phyloP scores from a whole-genome alignment of 305 asterid genomes.

The Andrographis paniculata region DNA sequence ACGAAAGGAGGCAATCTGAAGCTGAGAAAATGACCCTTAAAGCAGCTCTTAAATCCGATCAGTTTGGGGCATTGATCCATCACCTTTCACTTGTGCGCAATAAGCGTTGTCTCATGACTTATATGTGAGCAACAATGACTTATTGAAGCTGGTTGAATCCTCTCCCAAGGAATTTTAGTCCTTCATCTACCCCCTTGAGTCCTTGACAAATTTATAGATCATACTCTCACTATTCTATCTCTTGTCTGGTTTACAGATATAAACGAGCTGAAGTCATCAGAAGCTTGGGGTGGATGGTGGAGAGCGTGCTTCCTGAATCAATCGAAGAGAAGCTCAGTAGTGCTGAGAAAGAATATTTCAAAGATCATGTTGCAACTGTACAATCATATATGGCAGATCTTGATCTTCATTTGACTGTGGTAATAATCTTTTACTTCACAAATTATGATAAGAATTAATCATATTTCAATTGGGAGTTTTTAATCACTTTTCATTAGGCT shows the following conservation, averaged over 20 bases:
- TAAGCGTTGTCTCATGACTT: slow-evolving; percentile 84
- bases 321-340: slow-evolving; percentile 70
- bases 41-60: slow-evolving; percentile 47
- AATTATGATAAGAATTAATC: not conserved
- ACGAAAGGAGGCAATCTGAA: slow-evolving; percentile 18
- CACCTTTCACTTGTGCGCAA: slow-evolving; percentile 80
- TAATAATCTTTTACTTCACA: slow-evolving; percentile 27
- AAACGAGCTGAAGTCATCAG: slow-evolving; percentile 74
- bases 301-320: slow-evolving; percentile 74
- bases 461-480: not conserved
- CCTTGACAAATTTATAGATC: not conserved
- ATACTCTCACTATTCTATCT: slow-evolving; percentile 12
- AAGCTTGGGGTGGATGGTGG: slow-evolving; percentile 71
- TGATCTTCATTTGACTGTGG: slow-evolving; percentile 81
- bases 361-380: slow-evolving; percentile 56
- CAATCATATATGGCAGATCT: slow-evolving; percentile 58
- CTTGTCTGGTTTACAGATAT: slow-evolving; percentile 31
- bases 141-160: not conserved
- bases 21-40: slow-evolving; percentile 19
- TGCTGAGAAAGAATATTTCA: slow-evolving; percentile 68
- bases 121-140: slow-evolving; percentile 41
- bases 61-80: slow-evolving; percentile 85
- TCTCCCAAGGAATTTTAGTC: not conserved
- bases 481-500: not conserved
- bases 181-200: slow-evolving; percentile 5